Base-by-base conservation (phyloP, 129 eudicot species). In the Artemisia argyi region DNA sequence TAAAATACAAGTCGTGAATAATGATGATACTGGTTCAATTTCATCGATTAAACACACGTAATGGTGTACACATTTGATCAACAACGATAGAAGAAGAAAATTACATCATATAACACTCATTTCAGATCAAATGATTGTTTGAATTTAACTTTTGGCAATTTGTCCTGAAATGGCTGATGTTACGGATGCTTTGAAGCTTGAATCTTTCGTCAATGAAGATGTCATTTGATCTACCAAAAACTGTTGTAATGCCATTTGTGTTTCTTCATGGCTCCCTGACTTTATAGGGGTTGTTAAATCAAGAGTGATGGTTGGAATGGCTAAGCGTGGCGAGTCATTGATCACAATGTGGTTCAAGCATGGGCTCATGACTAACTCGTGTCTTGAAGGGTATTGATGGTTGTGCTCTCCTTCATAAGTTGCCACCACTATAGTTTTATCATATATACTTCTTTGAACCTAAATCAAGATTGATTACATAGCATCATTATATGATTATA, bases 391-490 rank as follows among this genome's bases (percentile, higher is more conserved):
- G 65, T 73, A 70, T 66, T 96, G 83, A 63, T 91, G 96, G 75
- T 91, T 91, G 90, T 91, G 97, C 47, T 91, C 97, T 28, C 97
- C 96, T 83, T 91, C 97, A 53, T 91, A 91, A 50, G 97, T 91
- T 61, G 97, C 96, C 3, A 91, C 97, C 68, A 88, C 65, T 15
- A 91, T 73, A 18, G 97, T 82, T 74, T 86, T 96, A 79, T 91
- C 97, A 68, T 91, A 92, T 12, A 88, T 66, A 72, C 92, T 91
- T 84, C 96, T 84, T 79, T 91, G 97, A 58, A 91, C 97, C 97
- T 90, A 70, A 50, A 39, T 39, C 44, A 39, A 39, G 46, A 39
- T 39, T 39, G 46, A 39, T 35, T 30, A 30, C 35, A 3, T 30
- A 30, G 35, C 35, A 30, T 30, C 35, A 30, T 3, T 1, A 30